A percentile compares a stretch with the other conserved stretches of the same genome.
These are phyloP conservation scores for Arabis alpina DNA, from an alignment of 345 rosid genomes.

Conservation along the genomic window DNA sequence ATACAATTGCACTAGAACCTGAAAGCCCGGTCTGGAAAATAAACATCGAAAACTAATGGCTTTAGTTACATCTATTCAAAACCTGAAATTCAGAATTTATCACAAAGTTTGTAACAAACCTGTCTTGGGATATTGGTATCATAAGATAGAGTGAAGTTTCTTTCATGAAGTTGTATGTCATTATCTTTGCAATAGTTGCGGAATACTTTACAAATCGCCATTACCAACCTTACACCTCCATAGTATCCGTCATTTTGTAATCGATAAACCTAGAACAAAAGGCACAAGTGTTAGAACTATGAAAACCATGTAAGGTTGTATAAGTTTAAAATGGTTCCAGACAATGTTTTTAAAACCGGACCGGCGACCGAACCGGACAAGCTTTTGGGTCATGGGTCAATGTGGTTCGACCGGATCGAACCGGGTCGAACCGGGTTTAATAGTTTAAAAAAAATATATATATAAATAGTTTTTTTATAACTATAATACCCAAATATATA, in stretches of 20 bases:
- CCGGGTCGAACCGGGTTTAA: no score
- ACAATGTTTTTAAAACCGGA: no score
- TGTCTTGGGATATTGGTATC: slow-evolving; percentile 96
- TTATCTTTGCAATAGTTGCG: slow-evolving; percentile 59
- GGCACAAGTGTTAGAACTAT: no score
- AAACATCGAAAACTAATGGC: slow-evolving; percentile 17
- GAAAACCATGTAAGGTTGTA: no score
- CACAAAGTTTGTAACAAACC: slow-evolving; percentile 45
- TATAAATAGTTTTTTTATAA: no score
- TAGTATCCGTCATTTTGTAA: slow-evolving; percentile 84
- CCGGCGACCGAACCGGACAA: no score
- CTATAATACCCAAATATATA: no score
- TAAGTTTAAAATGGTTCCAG: no score
- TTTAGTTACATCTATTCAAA: slow-evolving; percentile 18
- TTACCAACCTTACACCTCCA: slow-evolving; percentile 83
- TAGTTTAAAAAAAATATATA: no score
- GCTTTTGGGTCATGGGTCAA: no score
- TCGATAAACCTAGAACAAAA: slow-evolving; percentile 40
- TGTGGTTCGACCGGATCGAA: no score
- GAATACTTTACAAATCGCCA: slow-evolving; percentile 86
- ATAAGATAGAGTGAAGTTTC: slow-evolving; percentile 73
- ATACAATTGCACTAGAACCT: slow-evolving; percentile 91
- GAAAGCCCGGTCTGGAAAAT: slow-evolving; percentile 84
- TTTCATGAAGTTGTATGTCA: slow-evolving; percentile 52
- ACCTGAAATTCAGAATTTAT: background rate